These are phyloP conservation scores for Usnea hakonensis DNA, from an alignment of 495 filamentous ascomycete species.

Conservation along the genomic window DNA sequence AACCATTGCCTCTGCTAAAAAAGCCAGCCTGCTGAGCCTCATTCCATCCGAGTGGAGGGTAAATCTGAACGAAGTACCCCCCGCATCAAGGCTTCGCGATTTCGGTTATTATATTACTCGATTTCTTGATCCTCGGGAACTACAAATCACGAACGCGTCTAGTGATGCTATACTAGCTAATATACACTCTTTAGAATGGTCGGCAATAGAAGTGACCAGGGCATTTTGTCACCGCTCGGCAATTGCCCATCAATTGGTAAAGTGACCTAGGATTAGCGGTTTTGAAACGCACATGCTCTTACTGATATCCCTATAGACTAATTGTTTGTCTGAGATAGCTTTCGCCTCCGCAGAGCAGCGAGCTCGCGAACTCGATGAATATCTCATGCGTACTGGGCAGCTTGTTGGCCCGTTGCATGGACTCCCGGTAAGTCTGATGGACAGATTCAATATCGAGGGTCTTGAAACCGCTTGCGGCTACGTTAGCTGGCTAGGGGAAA, in stretches of 20 bases:
- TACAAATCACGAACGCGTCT: slow-evolving; percentile 33
- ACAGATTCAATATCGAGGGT: slow-evolving; percentile 22
- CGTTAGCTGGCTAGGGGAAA: slow-evolving; percentile 29
- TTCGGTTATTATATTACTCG: slow-evolving; percentile 29
- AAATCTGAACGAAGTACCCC: background rate
- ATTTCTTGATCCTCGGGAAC: slow-evolving; percentile 28
- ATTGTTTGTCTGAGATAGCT: slow-evolving; percentile 21
- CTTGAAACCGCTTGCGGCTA: slow-evolving; percentile 28
- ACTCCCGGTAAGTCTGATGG: slow-evolving; percentile 27
- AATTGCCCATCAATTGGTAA: slow-evolving; percentile 38
- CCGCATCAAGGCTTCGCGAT: background rate
- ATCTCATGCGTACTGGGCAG: slow-evolving; percentile 20
- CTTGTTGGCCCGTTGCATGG: slow-evolving; percentile 27
- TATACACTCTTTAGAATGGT: slow-evolving; percentile 28
- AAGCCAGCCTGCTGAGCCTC: background rate
- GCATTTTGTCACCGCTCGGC: slow-evolving; percentile 41
- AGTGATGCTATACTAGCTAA: slow-evolving; percentile 28
- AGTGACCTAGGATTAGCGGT: background rate
- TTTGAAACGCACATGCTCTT: background rate
- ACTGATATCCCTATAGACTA: slow-evolving; percentile 11
- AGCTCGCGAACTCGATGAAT: slow-evolving; percentile 25
- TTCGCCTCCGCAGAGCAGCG: slow-evolving; percentile 13
- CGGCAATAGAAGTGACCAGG: slow-evolving; percentile 31
- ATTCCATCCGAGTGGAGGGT: background rate
- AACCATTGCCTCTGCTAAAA: background rate